These are phyloP conservation scores for Vitis riparia DNA, from an alignment of 164 flowering plant species.

Conservation along the genomic window DNA sequence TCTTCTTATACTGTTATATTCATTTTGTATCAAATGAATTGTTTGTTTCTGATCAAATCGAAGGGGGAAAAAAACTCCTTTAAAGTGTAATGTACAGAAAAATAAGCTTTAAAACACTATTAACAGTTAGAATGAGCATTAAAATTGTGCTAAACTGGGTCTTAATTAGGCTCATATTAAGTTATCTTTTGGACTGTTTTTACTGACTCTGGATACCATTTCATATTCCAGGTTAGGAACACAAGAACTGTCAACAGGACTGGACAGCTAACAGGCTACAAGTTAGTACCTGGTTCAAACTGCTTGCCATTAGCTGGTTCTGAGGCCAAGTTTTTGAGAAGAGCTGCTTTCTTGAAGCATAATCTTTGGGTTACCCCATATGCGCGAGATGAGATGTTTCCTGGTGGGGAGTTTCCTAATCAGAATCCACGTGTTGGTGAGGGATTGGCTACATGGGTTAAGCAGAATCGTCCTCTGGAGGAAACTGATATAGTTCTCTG, in stretches of 20 bases:
- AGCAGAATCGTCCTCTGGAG: slow-evolving; percentile 70
- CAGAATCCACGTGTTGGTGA: slow-evolving; percentile 89
- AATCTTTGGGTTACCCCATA: slow-evolving; percentile 87
- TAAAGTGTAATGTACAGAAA: too few relatives aligned
- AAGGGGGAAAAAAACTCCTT: too few relatives aligned
- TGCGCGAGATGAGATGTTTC: slow-evolving; percentile 67
- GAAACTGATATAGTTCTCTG: slow-evolving; percentile 85
- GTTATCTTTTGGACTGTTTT: neutral
- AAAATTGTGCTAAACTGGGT: too few relatives aligned
- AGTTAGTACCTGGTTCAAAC: slow-evolving; percentile 82
- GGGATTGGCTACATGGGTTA: slow-evolving; percentile 82
- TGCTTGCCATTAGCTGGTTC: slow-evolving; percentile 85
- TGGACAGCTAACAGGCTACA: slow-evolving; percentile 84
- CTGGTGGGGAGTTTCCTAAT: slow-evolving; percentile 93
- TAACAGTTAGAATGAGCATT: too few relatives aligned
- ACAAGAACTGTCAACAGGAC: slow-evolving; percentile 83
- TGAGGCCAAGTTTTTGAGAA: slow-evolving; percentile 76
- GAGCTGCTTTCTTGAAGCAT: slow-evolving; percentile 87
- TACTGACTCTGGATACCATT: slow-evolving; percentile 1
- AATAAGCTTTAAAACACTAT: too few relatives aligned
- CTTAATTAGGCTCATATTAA: too few relatives aligned
- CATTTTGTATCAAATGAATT: too few relatives aligned
- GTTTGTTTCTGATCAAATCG: too few relatives aligned
- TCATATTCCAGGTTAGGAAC: slow-evolving; percentile 58
- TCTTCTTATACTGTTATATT: too few relatives aligned